These are phyloP conservation scores for Blastobotrys terrestris DNA, from an alignment of 805 yeast species.

Conservation along the genomic window DNA sequence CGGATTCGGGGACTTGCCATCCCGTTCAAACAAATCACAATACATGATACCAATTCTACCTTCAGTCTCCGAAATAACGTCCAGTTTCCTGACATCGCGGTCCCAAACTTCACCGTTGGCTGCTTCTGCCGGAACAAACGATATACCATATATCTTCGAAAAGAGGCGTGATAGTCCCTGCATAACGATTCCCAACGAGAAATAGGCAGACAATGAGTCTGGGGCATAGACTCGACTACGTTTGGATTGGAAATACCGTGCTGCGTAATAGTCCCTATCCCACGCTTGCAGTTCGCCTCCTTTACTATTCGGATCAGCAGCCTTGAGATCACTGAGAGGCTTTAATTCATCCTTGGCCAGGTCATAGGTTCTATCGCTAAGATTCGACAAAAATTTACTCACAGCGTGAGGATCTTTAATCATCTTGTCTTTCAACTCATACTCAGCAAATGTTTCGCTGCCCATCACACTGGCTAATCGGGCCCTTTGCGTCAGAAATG, in stretches of 20 bases:
- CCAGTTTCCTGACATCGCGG: constrained; percentile 72
- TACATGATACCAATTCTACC: constrained; percentile 76
- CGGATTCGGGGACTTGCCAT: constrained; percentile 72
- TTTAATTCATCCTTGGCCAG: constrained; percentile 56
- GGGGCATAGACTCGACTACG: constrained; percentile 31
- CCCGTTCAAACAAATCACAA: constrained; percentile 78
- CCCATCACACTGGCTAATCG: constrained; percentile 70
- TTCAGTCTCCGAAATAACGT: constrained; percentile 59
- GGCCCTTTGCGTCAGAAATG: constrained; percentile 59
- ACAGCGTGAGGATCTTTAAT: constrained; percentile 78
- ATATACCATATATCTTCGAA: constrained; percentile 66
- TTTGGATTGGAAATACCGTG: constrained; percentile 27
- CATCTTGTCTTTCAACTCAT: constrained; percentile 86
- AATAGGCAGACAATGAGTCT: constrained; percentile 52
- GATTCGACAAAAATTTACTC: constrained; percentile 53
- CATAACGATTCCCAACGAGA: constrained; percentile 81
- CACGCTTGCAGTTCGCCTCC: constrained; percentile 59
- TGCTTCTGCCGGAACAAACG: constrained; percentile 59
- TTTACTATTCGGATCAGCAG: constrained; percentile 38
- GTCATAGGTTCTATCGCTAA: constrained; percentile 46
- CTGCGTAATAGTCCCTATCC: constrained; percentile 73
- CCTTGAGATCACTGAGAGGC: constrained; percentile 24
- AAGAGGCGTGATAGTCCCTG: constrained; percentile 74
- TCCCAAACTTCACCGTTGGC: constrained; percentile 82
- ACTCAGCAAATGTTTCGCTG: constrained; percentile 61